phyloP scores from a whole-genome alignment of 768 basidiomycete genomes.

The Inosperma sp. region DNA sequence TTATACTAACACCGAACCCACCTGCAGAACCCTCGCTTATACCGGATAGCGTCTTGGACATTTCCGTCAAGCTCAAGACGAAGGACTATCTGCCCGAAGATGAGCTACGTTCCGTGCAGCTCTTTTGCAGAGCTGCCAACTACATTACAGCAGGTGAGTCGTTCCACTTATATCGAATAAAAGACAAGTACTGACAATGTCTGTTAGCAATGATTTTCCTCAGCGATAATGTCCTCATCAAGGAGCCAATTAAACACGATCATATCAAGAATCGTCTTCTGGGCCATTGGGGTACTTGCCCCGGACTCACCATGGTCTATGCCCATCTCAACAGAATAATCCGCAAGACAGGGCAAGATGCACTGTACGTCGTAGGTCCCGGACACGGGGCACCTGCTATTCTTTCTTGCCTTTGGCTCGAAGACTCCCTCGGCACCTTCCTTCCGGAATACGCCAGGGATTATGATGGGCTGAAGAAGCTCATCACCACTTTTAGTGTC shows the following conservation, averaged over 20 bases:
- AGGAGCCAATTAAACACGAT: constrained; percentile 51
- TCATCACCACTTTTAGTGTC: constrained; percentile 70
- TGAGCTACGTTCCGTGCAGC: constrained; percentile 48
- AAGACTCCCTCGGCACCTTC: constrained; percentile 63
- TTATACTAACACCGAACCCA: constrained; percentile 57
- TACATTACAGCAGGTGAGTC: constrained; percentile 67
- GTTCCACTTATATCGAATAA: neutral
- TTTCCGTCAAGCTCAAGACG: constrained; percentile 44
- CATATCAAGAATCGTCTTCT: constrained; percentile 80
- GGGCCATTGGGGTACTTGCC: constrained; percentile 84
- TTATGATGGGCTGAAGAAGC: constrained; percentile 53
- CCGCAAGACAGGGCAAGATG: constrained; percentile 53
- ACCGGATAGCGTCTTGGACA: constrained; percentile 51
- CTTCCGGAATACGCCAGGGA: constrained; percentile 56
- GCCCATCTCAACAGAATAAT: constrained; percentile 69
- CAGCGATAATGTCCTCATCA: constrained; percentile 63
- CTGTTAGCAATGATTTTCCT: constrained; percentile 79
- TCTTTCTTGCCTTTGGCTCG: constrained; percentile 82
- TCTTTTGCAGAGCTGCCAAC: constrained; percentile 59
- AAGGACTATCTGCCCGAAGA: constrained; percentile 43
- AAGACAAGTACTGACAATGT: neutral
- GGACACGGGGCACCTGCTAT: constrained; percentile 88
- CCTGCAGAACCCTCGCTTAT: constrained; percentile 66
- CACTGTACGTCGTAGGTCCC: constrained; percentile 78
- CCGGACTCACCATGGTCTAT: constrained; percentile 66